Evolutionary conservation across 2,329 filamentous ascomycete genomes (phyloP), one percentile per base, ranked within the genome.

Genomic region (Fusarium subtropicale): DNA sequence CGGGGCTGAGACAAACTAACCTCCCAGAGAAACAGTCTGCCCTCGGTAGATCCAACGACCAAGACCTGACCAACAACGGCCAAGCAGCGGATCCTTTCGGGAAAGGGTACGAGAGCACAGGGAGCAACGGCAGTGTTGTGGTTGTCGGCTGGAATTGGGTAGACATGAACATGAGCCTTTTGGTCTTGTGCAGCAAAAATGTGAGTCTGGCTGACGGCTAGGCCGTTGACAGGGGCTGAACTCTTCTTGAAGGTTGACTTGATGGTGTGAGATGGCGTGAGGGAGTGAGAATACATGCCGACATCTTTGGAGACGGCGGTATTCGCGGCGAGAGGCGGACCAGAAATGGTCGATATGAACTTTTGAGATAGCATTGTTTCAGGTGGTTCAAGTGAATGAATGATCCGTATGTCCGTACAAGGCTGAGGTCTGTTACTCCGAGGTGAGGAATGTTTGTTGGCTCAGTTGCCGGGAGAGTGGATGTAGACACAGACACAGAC

Each of bases 141-240:
- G 36, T 39, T 39, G 12, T 39, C 36, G 8, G 36, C n/a, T 39
- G 36, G 36, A 39, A 39, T 39, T 22, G 36, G n/a, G 81, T 98
- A 99, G 57, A 99, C 93, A 80, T 98, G 93, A 2, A 99, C 87
- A 42, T 97, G 92, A 0, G 94, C 93, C 80, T 97, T 98, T 69
- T 94, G 94, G 51, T 91, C 87, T 79, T 99, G 96, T 6, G 93
- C 95, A 6, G 94, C 91, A 78, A 97, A 99, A 47, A 98, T 86
- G 78, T 99, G 96, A 22, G 90, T 90, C 45, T 88, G 84, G 79
- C 87, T 97, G 72, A 94, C 86, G 31, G 93, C 94, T 57, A 99
- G 83, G 73, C 92, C 91, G 79, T 95, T 92, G 60, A 86, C 83
- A 28, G 90, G 86, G n/a, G 90, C 89, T 18, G 92, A 92, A 83